Evolutionary conservation across 345 rosid genomes (phyloP).

Genomic region (Moricandia moricandioides): DNA sequence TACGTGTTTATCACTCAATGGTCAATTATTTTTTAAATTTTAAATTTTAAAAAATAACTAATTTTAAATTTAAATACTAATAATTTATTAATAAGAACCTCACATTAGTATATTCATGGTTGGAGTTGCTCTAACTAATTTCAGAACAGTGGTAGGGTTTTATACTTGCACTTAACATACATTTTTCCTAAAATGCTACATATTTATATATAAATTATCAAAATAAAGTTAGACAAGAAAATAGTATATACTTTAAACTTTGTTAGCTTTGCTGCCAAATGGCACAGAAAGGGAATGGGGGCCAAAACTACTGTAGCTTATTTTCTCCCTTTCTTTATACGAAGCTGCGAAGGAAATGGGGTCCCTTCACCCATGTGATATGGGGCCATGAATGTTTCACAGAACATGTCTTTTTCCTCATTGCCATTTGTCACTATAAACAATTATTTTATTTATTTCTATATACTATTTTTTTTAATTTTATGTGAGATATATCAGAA

Average conservation of each 20-base stretch:
- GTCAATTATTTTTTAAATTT: no score
- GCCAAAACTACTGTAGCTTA: slow-evolving; percentile 24
- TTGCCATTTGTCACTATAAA: slow-evolving; percentile 15
- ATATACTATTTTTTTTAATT: not conserved
- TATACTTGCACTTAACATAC: not conserved
- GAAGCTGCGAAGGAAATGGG: slow-evolving; percentile 17
- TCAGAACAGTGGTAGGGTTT: not conserved
- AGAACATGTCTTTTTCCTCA: slow-evolving; percentile 29
- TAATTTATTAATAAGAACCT: no score
- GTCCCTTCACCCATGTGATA: slow-evolving; percentile 20
- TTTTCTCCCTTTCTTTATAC: slow-evolving; percentile 23
- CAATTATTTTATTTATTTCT: not conserved
- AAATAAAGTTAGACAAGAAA: not conserved
- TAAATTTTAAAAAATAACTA: no score
- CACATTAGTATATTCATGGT: no score
- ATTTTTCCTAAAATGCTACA: not conserved
- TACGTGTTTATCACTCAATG: no score
- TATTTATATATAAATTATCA: not conserved
- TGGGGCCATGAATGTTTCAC: slow-evolving; percentile 18
- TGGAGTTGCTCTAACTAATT: not conserved
- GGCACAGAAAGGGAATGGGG: slow-evolving; percentile 22
- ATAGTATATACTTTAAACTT: not conserved
- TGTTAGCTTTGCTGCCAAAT: not conserved
- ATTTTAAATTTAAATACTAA: no score
- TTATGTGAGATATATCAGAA: not conserved